Evolutionary conservation across 495 filamentous ascomycete genomes (phyloP).

Genomic region (Tuber brumale): DNA sequence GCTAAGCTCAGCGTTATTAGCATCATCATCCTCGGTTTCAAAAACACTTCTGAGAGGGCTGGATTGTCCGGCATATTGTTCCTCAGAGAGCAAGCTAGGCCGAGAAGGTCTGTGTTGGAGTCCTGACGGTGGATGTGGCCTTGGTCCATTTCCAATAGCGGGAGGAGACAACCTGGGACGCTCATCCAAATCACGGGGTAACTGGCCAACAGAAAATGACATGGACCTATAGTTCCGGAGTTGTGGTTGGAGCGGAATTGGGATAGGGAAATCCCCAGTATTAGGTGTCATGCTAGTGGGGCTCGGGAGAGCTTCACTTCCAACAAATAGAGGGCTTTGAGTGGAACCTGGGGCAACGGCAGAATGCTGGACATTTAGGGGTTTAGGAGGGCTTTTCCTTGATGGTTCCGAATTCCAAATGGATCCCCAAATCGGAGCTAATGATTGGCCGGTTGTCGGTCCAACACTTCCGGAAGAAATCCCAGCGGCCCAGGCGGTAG

Average conservation of each 20-base stretch:
- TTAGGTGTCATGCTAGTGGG: slow-evolving; percentile 51
- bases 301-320: slow-evolving; percentile 51
- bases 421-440: slow-evolving; percentile 40
- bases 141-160: slow-evolving; percentile 50
- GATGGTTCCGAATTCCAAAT: slow-evolving; percentile 42
- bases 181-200: slow-evolving; percentile 59
- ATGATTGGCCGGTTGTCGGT: slow-evolving; percentile 29
- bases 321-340: slow-evolving; percentile 41
- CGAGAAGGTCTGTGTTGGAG: slow-evolving; percentile 76
- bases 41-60: slow-evolving; percentile 41
- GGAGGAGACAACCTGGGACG: slow-evolving; percentile 48
- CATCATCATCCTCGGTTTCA: slow-evolving; percentile 61
- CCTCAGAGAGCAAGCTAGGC: slow-evolving; percentile 62
- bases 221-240: slow-evolving; percentile 90
- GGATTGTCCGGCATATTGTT: slow-evolving; percentile 39
- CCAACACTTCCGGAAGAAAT: slow-evolving; percentile 33
- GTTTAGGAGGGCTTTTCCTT: slow-evolving; percentile 41
- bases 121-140: slow-evolving; percentile 54
- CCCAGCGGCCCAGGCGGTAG: slow-evolving; percentile 58
- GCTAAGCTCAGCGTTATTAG: slow-evolving; percentile 49
- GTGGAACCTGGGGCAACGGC: slow-evolving; percentile 39
- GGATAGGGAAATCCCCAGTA: slow-evolving; percentile 70
- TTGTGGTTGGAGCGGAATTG: slow-evolving; percentile 84
- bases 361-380: slow-evolving; percentile 34
- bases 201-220: slow-evolving; percentile 92